Percentiles rank a stretch among this genome's conserved stretches.
phyloP scores from a whole-genome alignment of 108 stramenopile species.

The Cyclotella kingstonii region DNA sequence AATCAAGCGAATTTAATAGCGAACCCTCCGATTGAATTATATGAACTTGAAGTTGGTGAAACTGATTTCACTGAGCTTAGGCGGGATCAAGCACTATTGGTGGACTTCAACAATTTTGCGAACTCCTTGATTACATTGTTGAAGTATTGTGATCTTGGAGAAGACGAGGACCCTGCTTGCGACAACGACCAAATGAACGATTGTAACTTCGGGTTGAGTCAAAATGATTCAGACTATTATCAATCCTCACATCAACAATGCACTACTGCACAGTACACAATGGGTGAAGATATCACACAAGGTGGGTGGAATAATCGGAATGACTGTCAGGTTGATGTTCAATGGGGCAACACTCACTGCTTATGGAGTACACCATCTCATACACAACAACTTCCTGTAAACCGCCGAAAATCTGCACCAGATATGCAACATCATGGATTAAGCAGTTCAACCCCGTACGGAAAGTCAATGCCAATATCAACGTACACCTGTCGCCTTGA shows the following conservation, averaged over 20 bases:
- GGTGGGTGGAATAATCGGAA: not conserved
- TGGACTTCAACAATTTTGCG: slow-evolving; percentile 49
- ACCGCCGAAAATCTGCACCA: slow-evolving; percentile 4
- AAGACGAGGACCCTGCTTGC: not conserved
- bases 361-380: slow-evolving; percentile 24
- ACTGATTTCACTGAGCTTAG: slow-evolving; percentile 44
- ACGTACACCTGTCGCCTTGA: slow-evolving; percentile 49
- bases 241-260: slow-evolving; percentile 1
- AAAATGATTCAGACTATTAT: not conserved
- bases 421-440: slow-evolving; percentile 8
- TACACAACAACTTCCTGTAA: not conserved
- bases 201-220: not conserved
- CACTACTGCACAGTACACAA: not conserved
- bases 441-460: slow-evolving; percentile 28
- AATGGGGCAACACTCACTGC: slow-evolving; percentile 16
- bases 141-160: slow-evolving; percentile 37
- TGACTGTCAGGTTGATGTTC: not conserved
- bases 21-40: slow-evolving; percentile 31
- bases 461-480: slow-evolving; percentile 29
- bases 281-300: not conserved
- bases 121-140: slow-evolving; percentile 45
- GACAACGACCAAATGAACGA: not conserved
- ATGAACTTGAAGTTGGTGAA: slow-evolving; percentile 52
- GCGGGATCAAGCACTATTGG: slow-evolving; percentile 48
- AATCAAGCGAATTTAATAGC: slow-evolving; percentile 4